Evolutionary conservation across 2,329 filamentous ascomycete genomes (phyloP).

Genomic region (Cladophialophora bantiana): DNA sequence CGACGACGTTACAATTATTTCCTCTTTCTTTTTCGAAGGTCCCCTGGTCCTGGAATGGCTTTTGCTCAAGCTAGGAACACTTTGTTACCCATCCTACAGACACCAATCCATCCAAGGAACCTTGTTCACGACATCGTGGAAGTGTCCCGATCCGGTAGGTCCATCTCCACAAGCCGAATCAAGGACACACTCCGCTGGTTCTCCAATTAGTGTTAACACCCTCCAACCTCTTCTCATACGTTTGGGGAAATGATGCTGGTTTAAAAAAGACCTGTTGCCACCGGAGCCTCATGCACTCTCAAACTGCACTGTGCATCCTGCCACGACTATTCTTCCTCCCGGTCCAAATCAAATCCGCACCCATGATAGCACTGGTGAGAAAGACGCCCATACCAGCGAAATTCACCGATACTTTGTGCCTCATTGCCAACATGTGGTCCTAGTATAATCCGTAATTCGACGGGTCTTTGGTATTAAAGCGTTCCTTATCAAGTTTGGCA

Average conservation of each 20-base stretch:
- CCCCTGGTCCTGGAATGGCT: not conserved
- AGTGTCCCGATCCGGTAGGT: no score
- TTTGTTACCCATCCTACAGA: no score
- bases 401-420: constrained; percentile 15
- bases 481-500: not conserved
- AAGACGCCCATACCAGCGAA: constrained; percentile 25
- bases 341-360: constrained; percentile 12
- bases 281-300: not conserved
- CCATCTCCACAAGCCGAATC: no score
- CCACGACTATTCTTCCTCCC: constrained; percentile 11
- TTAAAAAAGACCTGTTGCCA: no score
- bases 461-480: not conserved
- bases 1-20: not conserved
- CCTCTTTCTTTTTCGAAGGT: not conserved
- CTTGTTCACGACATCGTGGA: no score
- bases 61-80: not conserved
- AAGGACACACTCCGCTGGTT: no score
- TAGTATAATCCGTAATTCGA: not conserved
- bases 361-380: constrained; percentile 23
- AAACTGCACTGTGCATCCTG: constrained; percentile 6
- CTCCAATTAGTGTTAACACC: not conserved
- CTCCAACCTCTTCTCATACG: not conserved
- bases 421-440: constrained; percentile 6
- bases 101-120: no score
- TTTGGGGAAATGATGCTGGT: no score